Evolutionary conservation across 257 asterid genomes (phyloP), one percentile per base, ranked within the genome.

Genomic region (Henckelia pumila): DNA sequence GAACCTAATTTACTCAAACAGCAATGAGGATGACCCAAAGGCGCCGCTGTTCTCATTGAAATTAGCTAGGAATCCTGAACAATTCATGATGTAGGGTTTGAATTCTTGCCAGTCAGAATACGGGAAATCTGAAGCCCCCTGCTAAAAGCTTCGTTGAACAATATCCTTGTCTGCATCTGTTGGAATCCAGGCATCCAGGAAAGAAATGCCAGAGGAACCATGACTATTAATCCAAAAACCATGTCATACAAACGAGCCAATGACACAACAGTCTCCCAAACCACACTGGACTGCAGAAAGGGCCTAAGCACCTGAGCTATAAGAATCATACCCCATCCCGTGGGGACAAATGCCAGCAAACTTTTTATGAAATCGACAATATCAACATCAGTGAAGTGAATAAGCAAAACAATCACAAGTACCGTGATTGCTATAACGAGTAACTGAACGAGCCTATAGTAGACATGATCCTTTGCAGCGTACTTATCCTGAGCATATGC

Each of bases 131-230:
- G 97, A 76, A 93, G 97, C 14, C 98, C 97, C 66, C 98, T 76
- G 73, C 98, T 93, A 79, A 88, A 88, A 64, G 89, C 98, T 72
- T 91, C 96, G 73, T 91, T 91, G 67, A 87, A 91, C 59, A 89
- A 78, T 57, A 87, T 89, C 89, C 95, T 85, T 8, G 96, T 91
- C 80, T 91, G 95, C 96, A 89, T 91, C 69, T 88, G 71, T 69
- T 91, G 95, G 71, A 89, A 89, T 50, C 98, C 95, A 70, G 98
- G 98, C 91, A 93, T 83, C 98, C 98, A 93, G 2, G 98, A 93
- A 8, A 93, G 75, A 6, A 88, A 52, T 5, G 94, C 98, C 78
- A 93, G 65, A 1, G 98, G 98, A 57, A 72, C 88, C 98, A 93
- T 88, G 59, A 90, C 97, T 14, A 93, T 77, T 49, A 93, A 32